Evolutionary conservation across 2,329 filamentous ascomycete genomes (phyloP).

Genomic region (Madurella fahalii): DNA sequence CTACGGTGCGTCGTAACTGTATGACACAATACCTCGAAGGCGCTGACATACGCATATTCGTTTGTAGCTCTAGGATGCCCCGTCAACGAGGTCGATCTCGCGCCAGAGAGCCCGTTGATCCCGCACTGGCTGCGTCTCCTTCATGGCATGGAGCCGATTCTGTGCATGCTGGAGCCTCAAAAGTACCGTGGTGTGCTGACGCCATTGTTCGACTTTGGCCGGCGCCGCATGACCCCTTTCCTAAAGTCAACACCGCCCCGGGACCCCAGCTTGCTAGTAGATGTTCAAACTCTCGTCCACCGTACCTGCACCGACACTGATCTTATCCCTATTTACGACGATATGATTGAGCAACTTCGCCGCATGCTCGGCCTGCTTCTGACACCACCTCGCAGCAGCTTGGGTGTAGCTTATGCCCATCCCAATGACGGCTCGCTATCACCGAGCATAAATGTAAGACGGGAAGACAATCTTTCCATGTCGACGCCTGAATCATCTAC

Average conservation of each 20-base stretch:
- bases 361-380: constrained; percentile 4
- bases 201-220: constrained; percentile 7
- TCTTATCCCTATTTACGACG: constrained; percentile 6
- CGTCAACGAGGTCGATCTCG: constrained; percentile 1
- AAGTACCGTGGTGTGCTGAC: constrained; percentile 5
- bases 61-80: constrained; percentile 3
- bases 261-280: constrained; percentile 2
- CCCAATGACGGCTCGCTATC: background rate
- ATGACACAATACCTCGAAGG: background rate
- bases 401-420: background rate
- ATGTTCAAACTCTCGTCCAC: constrained; percentile 3
- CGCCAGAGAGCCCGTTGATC: constrained; percentile 1
- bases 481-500: background rate
- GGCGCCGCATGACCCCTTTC: constrained; percentile 1
- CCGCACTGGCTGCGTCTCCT: constrained; percentile 9
- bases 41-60: background rate
- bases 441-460: background rate
- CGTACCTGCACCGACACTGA: background rate
- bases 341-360: constrained; percentile 9
- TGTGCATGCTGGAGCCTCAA: background rate
- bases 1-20: constrained; percentile 21
- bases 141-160: constrained; percentile 9
- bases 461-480: no score
- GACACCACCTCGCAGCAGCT: background rate
- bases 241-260: constrained; percentile 1